These are phyloP conservation scores for Backusella mclennaniae DNA, from an alignment of 192 early-diverging fungal genomes.

Conservation along the genomic window DNA sequence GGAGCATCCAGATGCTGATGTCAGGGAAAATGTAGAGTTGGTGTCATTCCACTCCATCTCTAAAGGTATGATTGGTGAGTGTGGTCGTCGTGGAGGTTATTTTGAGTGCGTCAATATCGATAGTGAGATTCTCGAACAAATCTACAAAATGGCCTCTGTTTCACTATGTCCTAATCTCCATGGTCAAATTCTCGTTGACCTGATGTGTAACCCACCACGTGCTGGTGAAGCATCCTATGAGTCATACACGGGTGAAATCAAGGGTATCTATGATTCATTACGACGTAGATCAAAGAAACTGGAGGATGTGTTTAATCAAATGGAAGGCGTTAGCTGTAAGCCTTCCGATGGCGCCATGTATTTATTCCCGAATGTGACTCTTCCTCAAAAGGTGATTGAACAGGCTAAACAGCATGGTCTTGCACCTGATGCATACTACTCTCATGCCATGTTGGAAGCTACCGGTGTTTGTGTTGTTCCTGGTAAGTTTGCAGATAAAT, in stretches of 20 bases:
- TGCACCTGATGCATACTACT: slow-evolving; percentile 88
- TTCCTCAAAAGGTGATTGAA: slow-evolving; percentile 74
- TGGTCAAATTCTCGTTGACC: slow-evolving; percentile 91
- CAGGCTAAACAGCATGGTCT: slow-evolving; percentile 66
- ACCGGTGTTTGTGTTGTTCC: slow-evolving; percentile 97
- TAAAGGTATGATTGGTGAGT: slow-evolving; percentile 99
- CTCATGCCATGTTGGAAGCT: slow-evolving; percentile 86
- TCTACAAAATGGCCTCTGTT: slow-evolving; percentile 94
- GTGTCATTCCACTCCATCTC: slow-evolving; percentile 96
- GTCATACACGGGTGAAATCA: slow-evolving; percentile 70
- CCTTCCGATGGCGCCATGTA: slow-evolving; percentile 94
- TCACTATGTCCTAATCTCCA: slow-evolving; percentile 91
- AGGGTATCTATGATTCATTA: slow-evolving; percentile 77
- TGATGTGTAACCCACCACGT: slow-evolving; percentile 90
- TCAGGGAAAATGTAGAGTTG: slow-evolving; percentile 68
- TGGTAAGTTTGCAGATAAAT: slow-evolving; percentile 41
- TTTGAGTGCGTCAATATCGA: slow-evolving; percentile 91
- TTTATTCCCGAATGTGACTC: slow-evolving; percentile 80
- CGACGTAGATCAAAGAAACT: slow-evolving; percentile 73
- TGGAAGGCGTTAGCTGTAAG: slow-evolving; percentile 85
- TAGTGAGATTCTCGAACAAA: slow-evolving; percentile 67
- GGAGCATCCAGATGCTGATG: slow-evolving; percentile 58
- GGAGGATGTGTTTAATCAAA: slow-evolving; percentile 71
- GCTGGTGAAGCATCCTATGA: slow-evolving; percentile 78
- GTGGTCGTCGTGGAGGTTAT: slow-evolving; percentile 95